Percentiles rank a stretch among this genome's conserved stretches.
Conservation (phyloP, 495 filamentous ascomycete genomes). For the Xylaria nigripes region DNA sequence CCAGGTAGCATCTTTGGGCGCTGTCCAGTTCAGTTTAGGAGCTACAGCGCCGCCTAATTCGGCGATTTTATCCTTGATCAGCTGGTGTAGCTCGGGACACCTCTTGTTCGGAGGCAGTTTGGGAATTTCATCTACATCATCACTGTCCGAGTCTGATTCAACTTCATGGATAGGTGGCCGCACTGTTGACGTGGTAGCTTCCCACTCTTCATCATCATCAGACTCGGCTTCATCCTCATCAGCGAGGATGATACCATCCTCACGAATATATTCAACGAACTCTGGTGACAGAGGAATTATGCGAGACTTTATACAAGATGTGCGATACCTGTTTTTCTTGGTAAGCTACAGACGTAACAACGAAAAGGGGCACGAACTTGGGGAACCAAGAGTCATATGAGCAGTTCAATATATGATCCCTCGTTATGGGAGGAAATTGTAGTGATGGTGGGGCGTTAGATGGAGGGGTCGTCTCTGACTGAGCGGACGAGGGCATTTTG, state of each 20-base stretch:
- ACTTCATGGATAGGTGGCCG: slow-evolving; percentile 27
- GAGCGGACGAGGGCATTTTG: slow-evolving; percentile 21
- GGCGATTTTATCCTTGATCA: slow-evolving; percentile 65
- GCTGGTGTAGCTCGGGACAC: slow-evolving; percentile 62
- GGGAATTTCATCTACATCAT: slow-evolving; percentile 26
- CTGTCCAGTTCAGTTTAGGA: slow-evolving; percentile 96
- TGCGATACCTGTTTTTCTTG: slow-evolving; percentile 52
- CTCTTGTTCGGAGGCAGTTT: slow-evolving; percentile 35
- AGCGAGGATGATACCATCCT: slow-evolving; percentile 87
- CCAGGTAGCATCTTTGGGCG: slow-evolving; percentile 94
- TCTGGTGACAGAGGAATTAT: slow-evolving; percentile 64
- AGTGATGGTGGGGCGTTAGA: slow-evolving; percentile 12
- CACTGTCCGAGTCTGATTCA: slow-evolving; percentile 36
- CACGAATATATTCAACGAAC: slow-evolving; percentile 81
- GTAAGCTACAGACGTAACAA: neutral
- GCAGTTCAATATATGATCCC: slow-evolving; percentile 84
- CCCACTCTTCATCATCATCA: slow-evolving; percentile 43
- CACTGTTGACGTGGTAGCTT: slow-evolving; percentile 26
- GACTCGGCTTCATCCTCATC: slow-evolving; percentile 40
- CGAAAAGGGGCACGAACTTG: slow-evolving; percentile 40
- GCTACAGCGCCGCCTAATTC: slow-evolving; percentile 73
- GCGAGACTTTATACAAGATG: slow-evolving; percentile 72
- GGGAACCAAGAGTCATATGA: slow-evolving; percentile 89
- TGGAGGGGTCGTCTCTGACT: slow-evolving; percentile 12
- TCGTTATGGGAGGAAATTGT: slow-evolving; percentile 73